phyloP scores from a whole-genome alignment of 164 flowering plant species.

The Vitis rupestris region DNA sequence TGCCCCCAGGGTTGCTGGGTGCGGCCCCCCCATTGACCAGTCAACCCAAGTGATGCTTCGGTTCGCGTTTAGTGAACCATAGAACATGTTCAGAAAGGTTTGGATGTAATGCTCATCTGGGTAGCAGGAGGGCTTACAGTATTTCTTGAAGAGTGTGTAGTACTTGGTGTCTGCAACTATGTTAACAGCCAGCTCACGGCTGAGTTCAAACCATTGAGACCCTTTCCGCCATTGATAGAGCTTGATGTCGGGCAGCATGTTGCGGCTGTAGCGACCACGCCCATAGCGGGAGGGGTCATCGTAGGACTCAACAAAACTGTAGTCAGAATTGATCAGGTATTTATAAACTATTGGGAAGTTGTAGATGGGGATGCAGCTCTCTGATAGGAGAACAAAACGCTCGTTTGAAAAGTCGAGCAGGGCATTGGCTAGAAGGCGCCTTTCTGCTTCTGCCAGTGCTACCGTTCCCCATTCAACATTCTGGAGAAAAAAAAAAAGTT shows the following conservation, averaged over 20 bases:
- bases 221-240: constrained; percentile 90
- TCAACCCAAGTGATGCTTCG: constrained; percentile 86
- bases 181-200: constrained; percentile 51
- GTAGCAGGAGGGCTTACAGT: constrained; percentile 82
- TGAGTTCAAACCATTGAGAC: constrained; percentile 87
- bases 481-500: constrained; percentile 31
- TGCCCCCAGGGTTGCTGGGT: constrained; percentile 55
- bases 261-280: constrained; percentile 78
- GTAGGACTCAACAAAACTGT: constrained; percentile 73
- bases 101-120: constrained; percentile 90
- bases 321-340: constrained; percentile 53
- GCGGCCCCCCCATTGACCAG: constrained; percentile 81
- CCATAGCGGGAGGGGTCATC: constrained; percentile 88
- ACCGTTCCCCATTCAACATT: constrained; percentile 70
- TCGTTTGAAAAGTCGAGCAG: constrained; percentile 85
- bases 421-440: constrained; percentile 84
- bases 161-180: constrained; percentile 73
- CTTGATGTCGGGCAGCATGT: constrained; percentile 66
- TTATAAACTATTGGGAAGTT: constrained; percentile 67
- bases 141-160: constrained; percentile 58
- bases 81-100: constrained; percentile 67
- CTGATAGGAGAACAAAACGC: constrained; percentile 84
- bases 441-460: constrained; percentile 67
- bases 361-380: constrained; percentile 85
- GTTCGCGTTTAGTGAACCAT: constrained; percentile 53